Evolutionary conservation across 768 basidiomycete species (phyloP), one percentile per base, ranked within the genome.

Genomic region (Tricholomella constricta): DNA sequence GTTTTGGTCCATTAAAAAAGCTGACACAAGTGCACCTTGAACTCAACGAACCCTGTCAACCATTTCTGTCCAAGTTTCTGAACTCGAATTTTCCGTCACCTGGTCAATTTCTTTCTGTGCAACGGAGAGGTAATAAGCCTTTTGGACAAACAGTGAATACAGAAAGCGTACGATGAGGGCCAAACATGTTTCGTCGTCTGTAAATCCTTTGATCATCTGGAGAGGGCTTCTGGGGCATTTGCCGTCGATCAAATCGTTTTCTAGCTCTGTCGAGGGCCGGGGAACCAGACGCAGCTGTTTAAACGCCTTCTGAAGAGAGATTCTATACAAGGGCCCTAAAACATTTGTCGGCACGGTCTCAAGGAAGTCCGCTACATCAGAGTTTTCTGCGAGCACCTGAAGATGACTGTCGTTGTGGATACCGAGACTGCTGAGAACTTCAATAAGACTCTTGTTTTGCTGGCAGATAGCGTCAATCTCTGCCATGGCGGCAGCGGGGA

Each of bases 331-430:
- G 12, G 42, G 51, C 17, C 22, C 37, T 6, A 52, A 17, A 1
- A 38, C 31, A 31, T 26, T 17, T 6, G n/a, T 34, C 4, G 48
- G 48, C 34, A 58, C 20, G 0, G 51, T 53, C 26, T 34, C n/a
- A 20, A 57, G 26, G 26, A 58, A 54, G 6, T 27, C 22, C 7
- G 25, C 31, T 6, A 43, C 17, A 10, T 45, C 56, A 42, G 32
- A 50, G 37, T 48, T 38, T 41, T 25, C 25, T 31, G 20, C 20
- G 11, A 54, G 44, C 2, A 46, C 11, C 14, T 7, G 25, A 6
- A 58, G 43, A 23, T 57, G 56, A 20, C 45, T 23, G 32, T 57
- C 52, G n/a, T 25, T 46, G 31, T 48, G 11, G 29, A 57, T 46
- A 6, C 52, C 56, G 15, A 54, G 56, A n/a, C 6, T 8, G 17